Conservation (phyloP, 2,329 filamentous ascomycete genomes). For the Alternaria viburni region DNA sequence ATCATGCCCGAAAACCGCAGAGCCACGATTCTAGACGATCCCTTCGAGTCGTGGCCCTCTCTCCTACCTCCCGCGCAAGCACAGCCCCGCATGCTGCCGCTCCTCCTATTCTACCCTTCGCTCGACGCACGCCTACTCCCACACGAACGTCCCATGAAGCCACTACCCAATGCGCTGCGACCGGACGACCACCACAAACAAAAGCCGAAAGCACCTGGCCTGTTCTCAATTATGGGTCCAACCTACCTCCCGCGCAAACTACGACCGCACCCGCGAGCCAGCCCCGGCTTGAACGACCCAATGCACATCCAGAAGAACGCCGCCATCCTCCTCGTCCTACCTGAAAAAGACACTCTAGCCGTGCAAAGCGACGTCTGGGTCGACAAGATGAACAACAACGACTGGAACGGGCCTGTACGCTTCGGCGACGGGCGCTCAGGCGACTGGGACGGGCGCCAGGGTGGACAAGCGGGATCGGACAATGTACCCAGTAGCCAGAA, state of each 20-base stretch:
- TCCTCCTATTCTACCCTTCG: constrained; percentile 53
- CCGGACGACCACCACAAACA: constrained; percentile 36
- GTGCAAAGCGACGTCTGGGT: constrained; percentile 53
- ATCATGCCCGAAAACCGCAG: constrained; percentile 36
- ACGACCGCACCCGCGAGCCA: constrained; percentile 49
- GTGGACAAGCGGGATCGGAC: constrained; percentile 22
- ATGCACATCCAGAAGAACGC: constrained; percentile 47
- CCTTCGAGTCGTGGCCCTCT: constrained; percentile 44
- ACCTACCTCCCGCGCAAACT: constrained; percentile 51
- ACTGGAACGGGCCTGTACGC: constrained; percentile 42
- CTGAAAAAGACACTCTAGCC: constrained; percentile 50
- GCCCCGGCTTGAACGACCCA: constrained; percentile 47
- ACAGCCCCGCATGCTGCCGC: constrained; percentile 45
- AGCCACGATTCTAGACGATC: constrained; percentile 41
- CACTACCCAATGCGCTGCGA: constrained; percentile 45
- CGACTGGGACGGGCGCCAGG: constrained; percentile 38
- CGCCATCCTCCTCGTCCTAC: constrained; percentile 51
- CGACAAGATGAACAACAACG: constrained; percentile 44
- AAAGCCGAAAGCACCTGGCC: constrained; percentile 41
- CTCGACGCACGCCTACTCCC: constrained; percentile 51
- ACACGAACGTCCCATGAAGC: constrained; percentile 48
- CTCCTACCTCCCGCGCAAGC: constrained; percentile 44
- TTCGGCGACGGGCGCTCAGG: constrained; percentile 43
- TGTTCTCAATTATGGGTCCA: constrained; percentile 50
- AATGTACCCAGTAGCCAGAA: constrained; percentile 25